phyloP scores from a whole-genome alignment of 257 asterid genomes.

The Orobanche coerulescens region DNA sequence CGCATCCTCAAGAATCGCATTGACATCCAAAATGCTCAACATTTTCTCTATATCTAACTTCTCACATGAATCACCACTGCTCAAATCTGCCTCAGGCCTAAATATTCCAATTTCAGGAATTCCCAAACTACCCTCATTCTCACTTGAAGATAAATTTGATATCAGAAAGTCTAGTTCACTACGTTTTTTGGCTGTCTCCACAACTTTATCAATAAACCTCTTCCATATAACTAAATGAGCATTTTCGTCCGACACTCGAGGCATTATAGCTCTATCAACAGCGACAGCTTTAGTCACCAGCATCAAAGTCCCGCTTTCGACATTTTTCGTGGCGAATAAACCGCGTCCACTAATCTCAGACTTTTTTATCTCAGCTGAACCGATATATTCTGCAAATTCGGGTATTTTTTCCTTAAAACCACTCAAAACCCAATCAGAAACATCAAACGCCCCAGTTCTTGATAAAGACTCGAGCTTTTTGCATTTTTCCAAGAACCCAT shows the following conservation, averaged over 20 bases:
- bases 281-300: constrained; percentile 64
- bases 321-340: constrained; percentile 49
- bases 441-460: constrained; percentile 56
- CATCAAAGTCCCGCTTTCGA: constrained; percentile 50
- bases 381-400: constrained; percentile 61
- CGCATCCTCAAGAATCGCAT: constrained; percentile 60
- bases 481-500: constrained; percentile 43
- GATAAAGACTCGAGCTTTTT: constrained; percentile 57
- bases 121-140: constrained; percentile 34
- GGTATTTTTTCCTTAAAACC: constrained; percentile 52
- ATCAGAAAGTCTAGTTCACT: constrained; percentile 29
- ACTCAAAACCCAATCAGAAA: constrained; percentile 66
- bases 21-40: constrained; percentile 56
- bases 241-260: constrained; percentile 44
- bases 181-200: constrained; percentile 36
- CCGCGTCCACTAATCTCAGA: constrained; percentile 79
- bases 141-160: constrained; percentile 44
- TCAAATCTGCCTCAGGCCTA: constrained; percentile 35
- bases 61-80: constrained; percentile 1
- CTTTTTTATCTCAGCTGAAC: constrained; percentile 55
- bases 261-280: constrained; percentile 62
- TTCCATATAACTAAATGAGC: constrained; percentile 71
- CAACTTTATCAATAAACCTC: constrained; percentile 57
- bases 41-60: constrained; percentile 39
- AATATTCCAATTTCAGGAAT: constrained; percentile 44